A percentile compares a stretch with the other conserved stretches of the same genome.
Evolutionary conservation across 495 filamentous ascomycete species (phyloP).

Genomic region (Daldinia vernicosa): DNA sequence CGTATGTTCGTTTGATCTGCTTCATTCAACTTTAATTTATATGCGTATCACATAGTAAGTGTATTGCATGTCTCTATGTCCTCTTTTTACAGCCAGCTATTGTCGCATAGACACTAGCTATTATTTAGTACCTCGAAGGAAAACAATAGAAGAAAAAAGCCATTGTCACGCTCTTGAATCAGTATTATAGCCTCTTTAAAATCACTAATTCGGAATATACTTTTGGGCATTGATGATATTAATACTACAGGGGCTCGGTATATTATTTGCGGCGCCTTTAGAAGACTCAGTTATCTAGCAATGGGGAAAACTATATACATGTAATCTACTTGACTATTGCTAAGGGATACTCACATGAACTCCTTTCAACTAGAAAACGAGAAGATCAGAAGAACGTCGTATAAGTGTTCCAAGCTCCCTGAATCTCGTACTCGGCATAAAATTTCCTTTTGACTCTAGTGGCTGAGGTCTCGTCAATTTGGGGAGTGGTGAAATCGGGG

Average conservation of each 20-base stretch:
- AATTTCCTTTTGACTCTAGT: too few relatives aligned
- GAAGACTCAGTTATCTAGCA: too few relatives aligned
- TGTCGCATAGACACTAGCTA: neutral
- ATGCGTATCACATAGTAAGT: neutral
- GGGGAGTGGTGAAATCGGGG: neutral
- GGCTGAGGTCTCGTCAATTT: neutral
- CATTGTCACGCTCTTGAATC: neutral
- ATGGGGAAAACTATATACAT: too few relatives aligned
- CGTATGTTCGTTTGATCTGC: neutral
- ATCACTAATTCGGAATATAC: neutral
- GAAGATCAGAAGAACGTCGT: too few relatives aligned
- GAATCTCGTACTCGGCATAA: too few relatives aligned
- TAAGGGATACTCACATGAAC: too few relatives aligned
- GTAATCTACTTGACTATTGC: too few relatives aligned
- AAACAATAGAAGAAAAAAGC: neutral
- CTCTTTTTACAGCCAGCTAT: neutral
- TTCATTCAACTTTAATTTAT: neutral
- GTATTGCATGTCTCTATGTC: neutral
- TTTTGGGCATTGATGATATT: too few relatives aligned
- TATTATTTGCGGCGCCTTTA: too few relatives aligned
- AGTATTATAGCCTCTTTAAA: neutral
- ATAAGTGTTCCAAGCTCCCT: too few relatives aligned
- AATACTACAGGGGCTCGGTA: too few relatives aligned
- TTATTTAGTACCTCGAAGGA: neutral
- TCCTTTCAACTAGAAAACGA: too few relatives aligned